Percentiles rank a stretch among this genome's conserved stretches.
These are phyloP conservation scores for Coemansia sp. DNA, from an alignment of 192 early-diverging fungal genomes.

Conservation along the genomic window DNA sequence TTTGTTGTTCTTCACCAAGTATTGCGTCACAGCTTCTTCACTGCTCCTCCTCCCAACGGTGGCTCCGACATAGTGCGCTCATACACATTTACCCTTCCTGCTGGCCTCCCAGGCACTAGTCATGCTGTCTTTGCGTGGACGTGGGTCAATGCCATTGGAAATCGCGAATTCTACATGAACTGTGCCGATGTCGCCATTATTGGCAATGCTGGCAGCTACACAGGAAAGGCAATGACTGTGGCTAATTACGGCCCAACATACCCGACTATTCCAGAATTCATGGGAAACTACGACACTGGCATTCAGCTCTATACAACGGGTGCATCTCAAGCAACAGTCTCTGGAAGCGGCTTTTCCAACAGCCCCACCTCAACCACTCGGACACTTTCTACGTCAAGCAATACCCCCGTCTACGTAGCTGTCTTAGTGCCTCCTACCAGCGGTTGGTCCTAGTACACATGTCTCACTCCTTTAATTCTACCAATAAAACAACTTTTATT, in stretches of 20 bases:
- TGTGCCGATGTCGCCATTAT: conserved; percentile 57
- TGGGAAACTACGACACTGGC: conserved; percentile 27
- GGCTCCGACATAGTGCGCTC: conserved; percentile 9
- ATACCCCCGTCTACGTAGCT: neutral
- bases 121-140: conserved; percentile 57
- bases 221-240: conserved; percentile 42
- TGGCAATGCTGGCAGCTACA: conserved; percentile 19
- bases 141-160: conserved; percentile 67
- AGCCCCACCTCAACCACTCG: neutral
- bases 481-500: neutral
- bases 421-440: neutral
- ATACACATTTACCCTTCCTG: conserved; percentile 24
- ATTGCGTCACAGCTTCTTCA: conserved; percentile 32
- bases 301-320: conserved; percentile 16
- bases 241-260: conserved; percentile 56
- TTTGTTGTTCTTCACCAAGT: conserved; percentile 47
- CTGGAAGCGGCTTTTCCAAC: conserved; percentile 1
- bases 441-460: neutral
- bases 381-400: neutral
- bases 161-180: conserved; percentile 68
- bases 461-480: neutral
- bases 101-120: conserved; percentile 28
- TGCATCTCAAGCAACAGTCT: neutral
- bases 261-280: conserved; percentile 54
- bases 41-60: neutral